These are phyloP conservation scores for Bullera alba DNA, from an alignment of 768 basidiomycete genomes.

Conservation along the genomic window DNA sequence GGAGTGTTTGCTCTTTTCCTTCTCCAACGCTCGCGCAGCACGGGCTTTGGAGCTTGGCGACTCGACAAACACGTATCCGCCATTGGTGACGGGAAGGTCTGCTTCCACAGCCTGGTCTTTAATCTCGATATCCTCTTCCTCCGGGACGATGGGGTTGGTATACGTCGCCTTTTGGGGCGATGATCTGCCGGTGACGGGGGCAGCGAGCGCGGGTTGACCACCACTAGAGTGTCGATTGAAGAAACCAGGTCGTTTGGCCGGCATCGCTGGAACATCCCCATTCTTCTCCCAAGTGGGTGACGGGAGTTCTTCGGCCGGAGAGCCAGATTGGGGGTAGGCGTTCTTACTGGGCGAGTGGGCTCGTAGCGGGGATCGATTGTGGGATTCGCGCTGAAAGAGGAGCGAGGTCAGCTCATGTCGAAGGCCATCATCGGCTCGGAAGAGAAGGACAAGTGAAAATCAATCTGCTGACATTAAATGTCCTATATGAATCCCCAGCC, in stretches of 20 bases:
- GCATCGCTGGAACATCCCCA: too few relatives aligned
- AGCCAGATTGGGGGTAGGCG: too few relatives aligned
- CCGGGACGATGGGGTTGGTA: neutral
- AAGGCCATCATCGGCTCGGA: too few relatives aligned
- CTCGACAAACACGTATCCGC: slow-evolving; percentile 9
- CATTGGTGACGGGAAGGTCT: too few relatives aligned
- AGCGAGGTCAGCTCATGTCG: too few relatives aligned
- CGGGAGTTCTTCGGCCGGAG: neutral
- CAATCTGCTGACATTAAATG: too few relatives aligned
- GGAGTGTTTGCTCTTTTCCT: neutral
- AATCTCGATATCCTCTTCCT: slow-evolving; percentile 1
- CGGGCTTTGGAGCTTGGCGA: slow-evolving; percentile 9
- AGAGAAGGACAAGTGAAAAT: too few relatives aligned
- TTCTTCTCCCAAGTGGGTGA: neutral
- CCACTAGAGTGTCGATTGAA: neutral
- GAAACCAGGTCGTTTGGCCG: neutral
- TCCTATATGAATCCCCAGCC: too few relatives aligned
- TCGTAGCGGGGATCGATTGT: neutral
- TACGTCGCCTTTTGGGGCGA: neutral
- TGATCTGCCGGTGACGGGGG: neutral
- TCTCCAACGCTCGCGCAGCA: neutral
- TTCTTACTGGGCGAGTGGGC: neutral
- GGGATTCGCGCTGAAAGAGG: neutral
- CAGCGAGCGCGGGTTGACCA: too few relatives aligned
- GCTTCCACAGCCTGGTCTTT: too few relatives aligned